phyloP scores from a whole-genome alignment of 1,284 basidiomycete genomes.

The Microbotryum violaceum region DNA sequence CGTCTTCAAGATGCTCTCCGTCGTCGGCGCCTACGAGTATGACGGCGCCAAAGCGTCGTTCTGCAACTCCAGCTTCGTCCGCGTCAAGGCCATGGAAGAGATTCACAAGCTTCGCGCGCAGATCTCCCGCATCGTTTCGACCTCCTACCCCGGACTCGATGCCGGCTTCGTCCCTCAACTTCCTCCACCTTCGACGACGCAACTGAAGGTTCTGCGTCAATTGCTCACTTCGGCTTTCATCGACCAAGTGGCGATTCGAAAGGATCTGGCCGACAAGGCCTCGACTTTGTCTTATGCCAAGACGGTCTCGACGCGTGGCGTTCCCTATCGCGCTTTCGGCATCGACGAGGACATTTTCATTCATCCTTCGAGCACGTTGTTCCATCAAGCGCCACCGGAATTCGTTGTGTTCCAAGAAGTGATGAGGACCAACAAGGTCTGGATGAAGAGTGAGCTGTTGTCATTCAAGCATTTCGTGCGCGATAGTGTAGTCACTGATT shows the following conservation, averaged over 20 bases:
- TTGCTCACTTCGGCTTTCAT: constrained; percentile 84
- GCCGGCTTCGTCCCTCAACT: constrained; percentile 56
- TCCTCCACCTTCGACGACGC: constrained; percentile 62
- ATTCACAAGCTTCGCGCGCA: constrained; percentile 94
- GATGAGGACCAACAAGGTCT: constrained; percentile 63
- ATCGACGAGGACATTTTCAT: constrained; percentile 83
- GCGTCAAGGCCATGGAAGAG: constrained; percentile 96
- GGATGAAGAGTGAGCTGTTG: constrained; percentile 61
- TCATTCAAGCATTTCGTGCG: not conserved
- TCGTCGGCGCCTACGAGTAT: constrained; percentile 92
- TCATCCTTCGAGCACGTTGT: constrained; percentile 78
- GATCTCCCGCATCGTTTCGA: constrained; percentile 70
- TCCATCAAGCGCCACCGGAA: constrained; percentile 66
- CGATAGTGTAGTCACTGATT: constrained; percentile 4
- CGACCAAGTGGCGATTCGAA: constrained; percentile 89
- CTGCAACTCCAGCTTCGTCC: constrained; percentile 83
- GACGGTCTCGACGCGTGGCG: constrained; percentile 64
- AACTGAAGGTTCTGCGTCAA: constrained; percentile 85
- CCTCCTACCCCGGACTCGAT: constrained; percentile 58
- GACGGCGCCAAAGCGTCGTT: constrained; percentile 70
- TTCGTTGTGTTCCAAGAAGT: constrained; percentile 81
- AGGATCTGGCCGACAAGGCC: constrained; percentile 58
- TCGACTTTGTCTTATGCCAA: constrained; percentile 54
- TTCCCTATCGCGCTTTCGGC: constrained; percentile 77
- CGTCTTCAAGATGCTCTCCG: constrained; percentile 77